Base-by-base conservation (phyloP, 441 rosid species). In the Manihot esculenta region DNA sequence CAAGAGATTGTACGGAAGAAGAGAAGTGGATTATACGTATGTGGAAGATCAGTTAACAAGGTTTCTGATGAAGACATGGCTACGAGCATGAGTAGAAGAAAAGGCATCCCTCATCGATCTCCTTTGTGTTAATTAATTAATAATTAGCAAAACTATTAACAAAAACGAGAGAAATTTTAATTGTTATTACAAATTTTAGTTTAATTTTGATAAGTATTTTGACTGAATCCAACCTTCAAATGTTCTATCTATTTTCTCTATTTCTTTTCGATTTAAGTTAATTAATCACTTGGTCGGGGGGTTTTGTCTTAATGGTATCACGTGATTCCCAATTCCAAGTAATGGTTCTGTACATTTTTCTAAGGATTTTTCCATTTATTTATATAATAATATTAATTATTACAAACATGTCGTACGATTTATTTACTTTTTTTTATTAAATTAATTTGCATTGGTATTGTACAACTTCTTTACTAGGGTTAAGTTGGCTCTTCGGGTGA, bases 91-190 rank as follows among this genome's bases (percentile, higher is more conserved):
- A 90, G 80, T 76, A 83, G 99, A 76, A 85, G 99, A 71, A 94
- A 94, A 82, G 92, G 98, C 76, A 81, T 88, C 77, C 99, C 99
- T 51, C 97, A 90, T 42, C 81, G 99, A 73, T 89, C 99, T 72
- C 99, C 99, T 73, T 77, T 94, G 12, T 92, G 91, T 79, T 92
- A 86, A 78, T 56, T 41, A 49, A 12, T 49, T 66, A 63, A 41
- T 66, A 63, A 41, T 3, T 63, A 35, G 50, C 30, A 53, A 2
- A 35, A 71, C 0, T 7, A 61, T 20, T 0, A 60, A 20, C 0
- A 12, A 33, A 35, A 50, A 17, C 20, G 48, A 12, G 24, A 35
- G 7, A 35, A 74, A 59, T 45, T 33, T 24, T 53, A 9, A 18
- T 60, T 59, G 51, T 26, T 23, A 53, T 26, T 42, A 42, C 17